Conservation (phyloP, 805 yeast genomes). For the Gaillardinia entomophila region DNA sequence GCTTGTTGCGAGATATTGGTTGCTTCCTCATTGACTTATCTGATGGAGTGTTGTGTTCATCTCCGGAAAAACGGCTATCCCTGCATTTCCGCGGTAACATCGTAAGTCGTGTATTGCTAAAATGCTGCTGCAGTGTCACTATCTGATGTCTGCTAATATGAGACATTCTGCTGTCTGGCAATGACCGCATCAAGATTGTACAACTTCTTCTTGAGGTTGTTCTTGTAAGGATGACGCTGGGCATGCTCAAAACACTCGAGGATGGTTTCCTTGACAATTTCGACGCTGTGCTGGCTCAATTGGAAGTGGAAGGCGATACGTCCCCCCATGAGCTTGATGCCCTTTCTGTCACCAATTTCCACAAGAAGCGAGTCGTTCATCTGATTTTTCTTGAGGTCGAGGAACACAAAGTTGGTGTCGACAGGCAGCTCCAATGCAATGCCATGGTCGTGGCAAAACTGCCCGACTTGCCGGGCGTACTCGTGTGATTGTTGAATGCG, state of each 20-base stretch:
- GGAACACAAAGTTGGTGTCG: constrained; percentile 77
- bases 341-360: constrained; percentile 51
- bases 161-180: too few relatives aligned
- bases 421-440: constrained; percentile 67
- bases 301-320: constrained; percentile 76
- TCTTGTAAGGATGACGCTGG: constrained; percentile 40
- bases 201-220: not conserved
- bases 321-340: constrained; percentile 62
- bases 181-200: not conserved
- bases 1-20: too few relatives aligned
- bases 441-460: constrained; percentile 47
- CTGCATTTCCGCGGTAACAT: too few relatives aligned
- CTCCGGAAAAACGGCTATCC: too few relatives aligned
- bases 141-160: too few relatives aligned
- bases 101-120: too few relatives aligned
- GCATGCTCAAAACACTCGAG: constrained; percentile 54
- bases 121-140: too few relatives aligned
- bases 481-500: constrained; percentile 46
- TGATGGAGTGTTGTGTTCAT: too few relatives aligned
- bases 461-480: constrained; percentile 48
- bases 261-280: constrained; percentile 43
- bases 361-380: constrained; percentile 54
- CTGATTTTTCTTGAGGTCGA: constrained; percentile 49
- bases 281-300: constrained; percentile 24
- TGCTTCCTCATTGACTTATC: too few relatives aligned